Base-by-base conservation (phyloP, 1,139 yeast genomes). In the Candida freyschussii region DNA sequence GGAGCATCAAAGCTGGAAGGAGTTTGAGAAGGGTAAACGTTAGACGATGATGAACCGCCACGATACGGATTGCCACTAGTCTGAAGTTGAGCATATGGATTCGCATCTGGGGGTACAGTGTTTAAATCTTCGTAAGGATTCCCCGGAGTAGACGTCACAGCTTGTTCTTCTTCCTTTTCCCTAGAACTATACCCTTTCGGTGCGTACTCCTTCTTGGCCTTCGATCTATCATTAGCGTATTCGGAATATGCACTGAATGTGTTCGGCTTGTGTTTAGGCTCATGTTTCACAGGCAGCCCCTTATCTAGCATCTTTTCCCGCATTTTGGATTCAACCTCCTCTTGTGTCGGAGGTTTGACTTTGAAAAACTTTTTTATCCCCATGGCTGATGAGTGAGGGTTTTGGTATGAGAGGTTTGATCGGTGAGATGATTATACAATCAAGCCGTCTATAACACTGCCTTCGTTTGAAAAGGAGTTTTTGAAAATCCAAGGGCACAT, bases 221-320 rank as follows among this genome's bases (percentile, higher is more conserved):
- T 56, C 43, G 36, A 50, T 30, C 34, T 41, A 24, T 45, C 52
- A 20, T 39, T 43, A 13, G 52, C 52, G 28, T 34, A 47, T 6
- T 43, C 40, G 1, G 68, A 68, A 52, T 79, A 81, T 4, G 86
- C 87, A 8, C 79, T 74, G 54, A 81, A 81, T 48, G 75, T 75
- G 46, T 68, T 75, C 44, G 64, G 67, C 45, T 71, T 65, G 30
- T 50, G 58, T 41, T 53, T 55, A 13, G 34, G 32, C n/a, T 32
- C 36, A 16, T 41, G 35, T 48, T 60, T 75, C 29, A 76, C 70
- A 10, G 72, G 48, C 26, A 79, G 66, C 5, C 86, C 86, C 20
- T 69, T 56, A 22, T 63, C 64, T 44, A 65, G 63, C 52, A 80
- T 59, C 26, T 66, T 64, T 15, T 72, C 73, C 29, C 71, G 60